Evolutionary conservation across 75 land plant genomes (phyloP).

Genomic region (Cunninghamia lanceolata): DNA sequence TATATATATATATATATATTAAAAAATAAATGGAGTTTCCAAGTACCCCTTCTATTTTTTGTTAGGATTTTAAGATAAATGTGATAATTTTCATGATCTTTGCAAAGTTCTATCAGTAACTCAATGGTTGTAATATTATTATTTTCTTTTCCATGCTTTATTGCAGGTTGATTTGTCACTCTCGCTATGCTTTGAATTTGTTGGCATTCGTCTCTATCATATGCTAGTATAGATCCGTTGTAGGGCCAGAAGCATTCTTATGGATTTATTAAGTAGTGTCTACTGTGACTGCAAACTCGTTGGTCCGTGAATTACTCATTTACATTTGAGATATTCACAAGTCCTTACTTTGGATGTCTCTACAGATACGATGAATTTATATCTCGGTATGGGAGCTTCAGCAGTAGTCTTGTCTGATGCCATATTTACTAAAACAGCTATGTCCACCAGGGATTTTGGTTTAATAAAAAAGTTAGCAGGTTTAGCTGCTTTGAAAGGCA

Average conservation of each 20-base stretch:
- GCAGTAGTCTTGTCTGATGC: constrained; percentile 94
- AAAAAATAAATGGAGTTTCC: too few species aligned
- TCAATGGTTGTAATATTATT: neutral
- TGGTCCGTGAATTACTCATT: neutral
- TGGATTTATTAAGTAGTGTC: neutral
- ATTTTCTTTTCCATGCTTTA: neutral
- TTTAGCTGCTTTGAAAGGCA: constrained; percentile 16
- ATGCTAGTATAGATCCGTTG: neutral
- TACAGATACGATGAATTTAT: constrained; percentile 44
- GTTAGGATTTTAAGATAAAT: neutral
- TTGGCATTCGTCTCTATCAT: neutral
- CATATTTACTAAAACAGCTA: constrained; percentile 63
- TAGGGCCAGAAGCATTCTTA: neutral
- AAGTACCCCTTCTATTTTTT: too few species aligned
- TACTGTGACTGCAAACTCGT: neutral
- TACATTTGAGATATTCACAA: neutral
- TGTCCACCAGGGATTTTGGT: constrained; percentile 38
- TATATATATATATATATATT: too few species aligned
- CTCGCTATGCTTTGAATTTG: neutral
- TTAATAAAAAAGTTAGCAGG: constrained; percentile 43
- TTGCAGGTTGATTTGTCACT: neutral
- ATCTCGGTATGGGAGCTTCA: constrained; percentile 65
- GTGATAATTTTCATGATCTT: neutral
- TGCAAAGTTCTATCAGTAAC: neutral
- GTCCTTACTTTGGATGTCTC: neutral